Base-by-base conservation (phyloP, 192 early-diverging fungal genomes). In the Coemansia sp. region DNA sequence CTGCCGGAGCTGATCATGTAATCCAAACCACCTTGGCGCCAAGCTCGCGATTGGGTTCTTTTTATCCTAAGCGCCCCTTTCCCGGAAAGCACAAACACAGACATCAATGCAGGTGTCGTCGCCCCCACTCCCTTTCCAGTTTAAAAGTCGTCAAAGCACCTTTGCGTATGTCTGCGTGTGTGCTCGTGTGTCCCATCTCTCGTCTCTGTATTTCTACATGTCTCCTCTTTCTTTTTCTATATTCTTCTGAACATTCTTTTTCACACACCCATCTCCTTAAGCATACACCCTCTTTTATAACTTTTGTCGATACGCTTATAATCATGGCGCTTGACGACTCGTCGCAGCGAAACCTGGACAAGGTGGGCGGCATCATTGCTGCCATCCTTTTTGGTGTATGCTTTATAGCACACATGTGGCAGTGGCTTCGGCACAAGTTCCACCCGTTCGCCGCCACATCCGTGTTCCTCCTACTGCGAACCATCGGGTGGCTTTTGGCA, bases 331-430 rank as follows among this genome's bases (percentile, higher is more conserved):
- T 70, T 36, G 80, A 78, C 31, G 60, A 68, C 67, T 60, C 59
- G 55, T 70, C 75, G 18, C 71, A 74, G 54, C 65, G 66, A 22
- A 76, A 73, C 75, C 65, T 84, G 15, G 82, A 84, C 66, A 84
- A 60, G 42, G 65, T 84, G 3, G 82, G 82, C 41, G 82, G 82
- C 62, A 79, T 84, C 31, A 77, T 84, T 34, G 82, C 77, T 18
- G 72, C 75, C 20, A 69, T 57, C 31, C 34, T 67, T 40, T 79
- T 84, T 66, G 68, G 66, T 31, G 27, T 79, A 40, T 76, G 77
- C 57, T 64, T 84, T 15, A n/a, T 84, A 29, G 54, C 68, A 40
- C 75, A 74, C 27, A 34, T 74, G 22, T 84, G 78, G 77, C 77
- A 79, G 70, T 72, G 72, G 82, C 54, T 68, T 49, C 72, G 77